Base-by-base conservation (phyloP, 768 basidiomycete species). In the Leccinum boreale region DNA sequence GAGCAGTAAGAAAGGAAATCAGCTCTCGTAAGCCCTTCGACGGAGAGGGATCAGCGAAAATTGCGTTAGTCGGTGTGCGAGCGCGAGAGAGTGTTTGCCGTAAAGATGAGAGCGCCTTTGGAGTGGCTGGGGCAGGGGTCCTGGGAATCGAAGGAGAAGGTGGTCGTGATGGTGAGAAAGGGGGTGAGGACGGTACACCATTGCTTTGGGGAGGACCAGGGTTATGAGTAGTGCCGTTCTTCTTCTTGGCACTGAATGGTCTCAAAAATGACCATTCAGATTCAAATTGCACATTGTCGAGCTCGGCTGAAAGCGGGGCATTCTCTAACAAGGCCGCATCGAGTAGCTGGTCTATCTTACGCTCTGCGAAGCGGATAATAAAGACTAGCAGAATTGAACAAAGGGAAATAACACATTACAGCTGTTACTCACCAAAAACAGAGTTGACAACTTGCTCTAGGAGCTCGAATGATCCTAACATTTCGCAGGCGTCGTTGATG, bases 381-480 rank as follows among this genome's bases (percentile, higher is more conserved):
- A 98, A 97, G 23, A 98, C 97, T 97, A 56, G 42, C 29, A 45
- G 28, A 11, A 29, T 56, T 59, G 46, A 65, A 19, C 35, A 29
- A 54, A 23, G 6, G 42, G 23, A 23, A 47, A 54, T 53, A 33
- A 35, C 60, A 6, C 17, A 23, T 53, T 53, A 19, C 28, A 46
- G 21, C 19, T 50, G 55, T 19, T 4, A 62, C 77, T 61, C 68
- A 95, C 94, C 94, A 69, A 94, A 97, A 47, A 97, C 89, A 35
- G 95, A 94, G 71, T 96, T 94, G 56, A 97, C 82, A 23, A 96
- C 85, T 73, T 97, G 94, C 73, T 94, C 91, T 55, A 98, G 83
- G 65, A 96, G 82, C 51, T 85, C 84, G 57, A 95, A 88, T 4
- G 92, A 86, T 17, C 89, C 91, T 46, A 95, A 75, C 72, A 90